These are phyloP conservation scores for Spirogloea muscicola DNA, from an alignment of 139 green algal genomes.

Conservation along the genomic window DNA sequence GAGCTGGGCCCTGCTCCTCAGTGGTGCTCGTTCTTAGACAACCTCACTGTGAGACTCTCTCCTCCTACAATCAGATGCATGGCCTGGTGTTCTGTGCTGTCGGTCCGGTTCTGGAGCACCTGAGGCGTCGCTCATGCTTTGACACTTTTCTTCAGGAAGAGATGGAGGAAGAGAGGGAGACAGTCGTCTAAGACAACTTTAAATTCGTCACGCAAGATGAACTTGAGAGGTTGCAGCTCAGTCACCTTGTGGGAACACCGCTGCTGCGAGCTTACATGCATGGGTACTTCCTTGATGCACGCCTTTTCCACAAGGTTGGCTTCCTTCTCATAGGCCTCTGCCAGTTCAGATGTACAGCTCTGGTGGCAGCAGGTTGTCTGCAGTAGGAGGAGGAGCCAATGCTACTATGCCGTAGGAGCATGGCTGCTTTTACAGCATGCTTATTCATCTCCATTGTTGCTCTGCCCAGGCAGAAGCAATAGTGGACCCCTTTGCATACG, in stretches of 20 bases:
- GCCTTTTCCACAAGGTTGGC: constrained; percentile 86
- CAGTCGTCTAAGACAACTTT: constrained; percentile 93
- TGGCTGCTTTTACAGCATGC: too few species aligned
- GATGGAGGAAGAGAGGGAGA: constrained; percentile 77
- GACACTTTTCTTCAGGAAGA: too few species aligned
- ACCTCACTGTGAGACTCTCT: constrained; percentile 73
- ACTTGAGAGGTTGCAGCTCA: constrained; percentile 73
- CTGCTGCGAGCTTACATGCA: constrained; percentile 98
- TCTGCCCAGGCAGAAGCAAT: constrained; percentile 58
- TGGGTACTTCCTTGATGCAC: constrained; percentile 94
- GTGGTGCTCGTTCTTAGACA: constrained; percentile 95
- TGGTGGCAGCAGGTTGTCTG: too few species aligned
- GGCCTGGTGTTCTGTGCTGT: too few species aligned
- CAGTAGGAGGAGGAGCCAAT: too few species aligned
- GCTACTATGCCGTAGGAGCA: too few species aligned
- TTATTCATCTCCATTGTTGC: too few species aligned
- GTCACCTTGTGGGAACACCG: constrained; percentile 83
- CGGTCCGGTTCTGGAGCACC: too few species aligned
- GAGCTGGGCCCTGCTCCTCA: constrained; percentile 80
- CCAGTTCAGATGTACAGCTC: too few species aligned
- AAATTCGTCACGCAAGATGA: constrained; percentile 81
- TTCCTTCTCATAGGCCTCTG: too few species aligned
- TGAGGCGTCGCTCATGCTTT: too few species aligned
- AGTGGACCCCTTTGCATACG: constrained; percentile 84
- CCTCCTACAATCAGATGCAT: too few species aligned